Percentiles rank a stretch among this genome's conserved stretches.
Conservation (phyloP, 495 filamentous ascomycete genomes). For the Penicillium antarcticum region DNA sequence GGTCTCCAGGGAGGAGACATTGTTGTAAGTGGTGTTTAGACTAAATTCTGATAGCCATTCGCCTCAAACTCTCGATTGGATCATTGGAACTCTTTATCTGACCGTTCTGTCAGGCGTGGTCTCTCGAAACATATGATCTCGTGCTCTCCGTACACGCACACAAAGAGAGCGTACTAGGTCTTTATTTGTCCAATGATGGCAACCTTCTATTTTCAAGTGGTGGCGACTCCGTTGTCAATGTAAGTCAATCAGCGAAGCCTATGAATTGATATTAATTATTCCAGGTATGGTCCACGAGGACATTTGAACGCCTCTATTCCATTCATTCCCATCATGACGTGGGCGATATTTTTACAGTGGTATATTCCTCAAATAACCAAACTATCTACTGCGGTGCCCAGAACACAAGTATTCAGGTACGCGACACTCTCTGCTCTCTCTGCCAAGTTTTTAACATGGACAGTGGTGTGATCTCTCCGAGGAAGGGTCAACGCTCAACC, state of each 20-base stretch:
- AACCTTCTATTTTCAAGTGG: constrained; percentile 86
- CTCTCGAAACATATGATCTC: constrained; percentile 77
- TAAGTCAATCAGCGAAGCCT: constrained; percentile 36
- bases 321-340: constrained; percentile 94
- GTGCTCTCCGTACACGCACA: constrained; percentile 77
- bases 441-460: neutral
- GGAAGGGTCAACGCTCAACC: constrained; percentile 51
- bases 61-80: no score
- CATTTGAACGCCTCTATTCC: constrained; percentile 71
- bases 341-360: constrained; percentile 91
- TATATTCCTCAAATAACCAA: constrained; percentile 72
- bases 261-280: constrained; percentile 8
- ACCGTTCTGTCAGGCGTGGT: constrained; percentile 62
- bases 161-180: constrained; percentile 81
- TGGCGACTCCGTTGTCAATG: constrained; percentile 89
- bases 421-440: constrained; percentile 9
- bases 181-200: constrained; percentile 72
- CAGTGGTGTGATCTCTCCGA: constrained; percentile 63
- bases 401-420: constrained; percentile 85
- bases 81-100: neutral
- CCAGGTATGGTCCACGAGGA: constrained; percentile 62
- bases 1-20: constrained; percentile 93
- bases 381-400: constrained; percentile 91
- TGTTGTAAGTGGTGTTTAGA: constrained; percentile 45
- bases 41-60: no score